Conservation (phyloP, 257 asterid genomes). For the Capsicum baccatum region DNA sequence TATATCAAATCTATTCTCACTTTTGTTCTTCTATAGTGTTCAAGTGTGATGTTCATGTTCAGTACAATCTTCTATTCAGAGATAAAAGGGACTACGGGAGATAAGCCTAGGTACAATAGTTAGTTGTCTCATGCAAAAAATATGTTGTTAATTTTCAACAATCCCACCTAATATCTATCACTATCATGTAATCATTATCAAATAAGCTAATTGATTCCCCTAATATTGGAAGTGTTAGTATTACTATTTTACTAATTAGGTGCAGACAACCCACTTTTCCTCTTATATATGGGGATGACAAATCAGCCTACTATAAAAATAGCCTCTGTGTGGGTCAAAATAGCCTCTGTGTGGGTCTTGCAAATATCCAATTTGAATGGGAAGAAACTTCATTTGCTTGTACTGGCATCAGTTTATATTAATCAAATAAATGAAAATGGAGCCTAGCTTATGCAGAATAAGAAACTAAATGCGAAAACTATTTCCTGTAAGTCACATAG, state of each 20-base stretch:
- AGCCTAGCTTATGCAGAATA: slow-evolving; percentile 9
- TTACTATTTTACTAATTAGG: slow-evolving; percentile 1
- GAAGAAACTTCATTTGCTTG: not conserved
- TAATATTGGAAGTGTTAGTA: not conserved
- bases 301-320: not conserved
- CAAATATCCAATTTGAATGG: slow-evolving; percentile 12
- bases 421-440: not conserved
- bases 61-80: not conserved
- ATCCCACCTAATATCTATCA: slow-evolving; percentile 20
- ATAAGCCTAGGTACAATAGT: not conserved
- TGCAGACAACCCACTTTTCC: not conserved
- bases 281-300: not conserved
- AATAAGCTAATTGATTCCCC: slow-evolving; percentile 24
- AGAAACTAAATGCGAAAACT: not conserved
- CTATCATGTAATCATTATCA: slow-evolving; percentile 18
- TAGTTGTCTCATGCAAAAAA: not conserved
- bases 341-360: not conserved
- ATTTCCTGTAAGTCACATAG: not conserved
- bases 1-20: not conserved
- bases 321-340: not conserved
- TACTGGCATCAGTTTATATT: not conserved
- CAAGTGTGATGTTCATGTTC: not conserved
- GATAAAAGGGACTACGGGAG: not conserved
- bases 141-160: not conserved
- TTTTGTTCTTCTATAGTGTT: not conserved